These are phyloP conservation scores for Microsporum audouinii DNA, from an alignment of 2,329 filamentous ascomycete species.

Conservation along the genomic window DNA sequence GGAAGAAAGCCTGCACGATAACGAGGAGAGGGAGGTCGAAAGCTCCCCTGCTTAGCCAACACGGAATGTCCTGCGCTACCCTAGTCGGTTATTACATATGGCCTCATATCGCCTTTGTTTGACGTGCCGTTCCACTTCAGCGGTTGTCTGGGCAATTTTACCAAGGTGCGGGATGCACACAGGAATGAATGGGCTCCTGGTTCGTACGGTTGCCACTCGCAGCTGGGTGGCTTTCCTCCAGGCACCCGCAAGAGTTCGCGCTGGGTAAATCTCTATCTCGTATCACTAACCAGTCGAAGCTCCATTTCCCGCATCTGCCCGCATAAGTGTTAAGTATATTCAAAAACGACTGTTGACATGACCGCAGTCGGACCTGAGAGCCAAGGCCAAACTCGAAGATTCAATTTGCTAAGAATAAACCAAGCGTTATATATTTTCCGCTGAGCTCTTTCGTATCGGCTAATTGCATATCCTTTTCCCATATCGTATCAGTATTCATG, in stretches of 20 bases:
- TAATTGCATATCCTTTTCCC: constrained; percentile 2
- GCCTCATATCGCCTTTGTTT: background rate
- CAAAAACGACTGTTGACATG: background rate
- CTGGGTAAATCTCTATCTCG: background rate
- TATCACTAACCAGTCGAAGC: background rate
- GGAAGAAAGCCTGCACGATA: background rate
- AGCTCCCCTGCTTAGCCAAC: background rate
- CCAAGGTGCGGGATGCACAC: background rate
- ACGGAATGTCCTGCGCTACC: background rate
- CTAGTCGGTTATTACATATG: background rate
- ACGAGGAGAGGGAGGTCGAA: background rate
- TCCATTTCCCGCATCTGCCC: constrained; percentile 5
- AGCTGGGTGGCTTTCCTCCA: background rate
- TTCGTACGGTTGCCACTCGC: background rate
- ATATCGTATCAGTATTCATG: background rate
- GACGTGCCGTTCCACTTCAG: background rate
- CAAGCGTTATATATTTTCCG: background rate
- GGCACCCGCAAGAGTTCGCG: background rate
- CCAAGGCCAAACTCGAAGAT: background rate
- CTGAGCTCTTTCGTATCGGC: constrained; percentile 1
- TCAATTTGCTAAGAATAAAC: constrained; percentile 2
- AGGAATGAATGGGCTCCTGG: background rate
- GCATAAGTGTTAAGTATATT: background rate
- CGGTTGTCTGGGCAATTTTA: background rate
- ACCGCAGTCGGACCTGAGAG: background rate